Evolutionary conservation across 768 basidiomycete genomes (phyloP).

Genomic region (Brasilioporus rufonigricans): DNA sequence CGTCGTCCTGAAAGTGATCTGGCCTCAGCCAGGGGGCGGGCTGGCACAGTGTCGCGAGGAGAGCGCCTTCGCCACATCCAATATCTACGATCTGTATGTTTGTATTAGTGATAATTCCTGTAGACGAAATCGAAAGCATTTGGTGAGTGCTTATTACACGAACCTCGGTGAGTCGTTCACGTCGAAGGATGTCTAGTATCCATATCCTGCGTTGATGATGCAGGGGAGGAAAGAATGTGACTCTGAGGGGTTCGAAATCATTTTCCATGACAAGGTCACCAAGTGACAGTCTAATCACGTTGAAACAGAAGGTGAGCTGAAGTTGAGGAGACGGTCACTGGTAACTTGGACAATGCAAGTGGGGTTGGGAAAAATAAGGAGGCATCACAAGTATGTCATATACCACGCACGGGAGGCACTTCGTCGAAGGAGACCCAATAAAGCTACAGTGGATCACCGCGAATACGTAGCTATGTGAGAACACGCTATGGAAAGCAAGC

Average conservation of each 20-base stretch:
- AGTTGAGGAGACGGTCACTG: background rate
- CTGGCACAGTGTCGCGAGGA: conserved; percentile 67
- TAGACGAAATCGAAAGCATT: background rate
- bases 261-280: conserved; percentile 17
- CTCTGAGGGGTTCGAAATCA: conserved; percentile 34
- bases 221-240: conserved; percentile 68
- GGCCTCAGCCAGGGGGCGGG: conserved; percentile 69
- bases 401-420: conserved; percentile 10
- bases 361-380: background rate
- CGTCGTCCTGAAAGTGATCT: conserved; percentile 19
- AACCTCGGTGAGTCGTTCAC: conserved; percentile 55
- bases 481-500: background rate
- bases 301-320: background rate
- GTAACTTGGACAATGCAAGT: background rate
- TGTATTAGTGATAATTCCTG: background rate
- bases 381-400: background rate
- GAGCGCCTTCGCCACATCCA: conserved; percentile 80
- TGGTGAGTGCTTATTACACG: conserved; percentile 7
- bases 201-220: conserved; percentile 68
- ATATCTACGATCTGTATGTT: conserved; percentile 66
- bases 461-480: background rate
- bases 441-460: conserved; percentile 6
- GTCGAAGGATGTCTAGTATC: conserved; percentile 61
- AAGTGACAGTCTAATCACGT: conserved; percentile 3
- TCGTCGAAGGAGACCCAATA: conserved; percentile 23